Evolutionary conservation across 1,284 basidiomycete species (phyloP).

Genomic region (Ganoderma boninense): DNA sequence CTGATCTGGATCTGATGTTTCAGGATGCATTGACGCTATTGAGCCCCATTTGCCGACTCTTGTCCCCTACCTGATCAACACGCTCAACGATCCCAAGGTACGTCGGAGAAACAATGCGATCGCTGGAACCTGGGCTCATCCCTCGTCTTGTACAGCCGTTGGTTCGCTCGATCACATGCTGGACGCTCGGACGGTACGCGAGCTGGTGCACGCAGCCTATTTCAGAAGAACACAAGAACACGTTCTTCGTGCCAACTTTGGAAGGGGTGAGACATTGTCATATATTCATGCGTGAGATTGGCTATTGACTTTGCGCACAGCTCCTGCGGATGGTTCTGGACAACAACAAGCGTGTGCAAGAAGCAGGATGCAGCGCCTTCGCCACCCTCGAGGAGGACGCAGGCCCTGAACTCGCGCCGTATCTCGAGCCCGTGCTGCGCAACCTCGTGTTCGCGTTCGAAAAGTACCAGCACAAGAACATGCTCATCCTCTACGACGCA

Average conservation of each 20-base stretch:
- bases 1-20: conserved; percentile 24
- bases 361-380: conserved; percentile 98
- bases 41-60: conserved; percentile 94
- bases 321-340: conserved; percentile 98
- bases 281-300: conserved; percentile 14
- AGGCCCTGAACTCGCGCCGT: conserved; percentile 88
- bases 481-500: conserved; percentile 98
- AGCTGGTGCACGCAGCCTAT: conserved; percentile 92
- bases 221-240: conserved; percentile 86
- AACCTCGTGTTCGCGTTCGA: conserved; percentile 97
- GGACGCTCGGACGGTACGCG: conserved; percentile 99
- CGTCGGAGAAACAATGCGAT: conserved; percentile 21
- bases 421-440: conserved; percentile 92
- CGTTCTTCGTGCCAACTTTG: conserved; percentile 96
- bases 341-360: conserved; percentile 99
- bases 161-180: conserved; percentile 98
- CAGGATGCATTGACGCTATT: conserved; percentile 96
- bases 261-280: conserved; percentile 82
- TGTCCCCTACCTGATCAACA: conserved; percentile 92
- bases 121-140: background rate
- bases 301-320: conserved; percentile 49
- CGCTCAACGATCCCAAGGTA: conserved; percentile 92
- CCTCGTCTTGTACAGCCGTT: conserved; percentile 70
- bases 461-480: conserved; percentile 99
- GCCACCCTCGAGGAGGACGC: conserved; percentile 99